phyloP scores from a whole-genome alignment of 371 early-diverging fungal genomes.

The Mortierella sp. region DNA sequence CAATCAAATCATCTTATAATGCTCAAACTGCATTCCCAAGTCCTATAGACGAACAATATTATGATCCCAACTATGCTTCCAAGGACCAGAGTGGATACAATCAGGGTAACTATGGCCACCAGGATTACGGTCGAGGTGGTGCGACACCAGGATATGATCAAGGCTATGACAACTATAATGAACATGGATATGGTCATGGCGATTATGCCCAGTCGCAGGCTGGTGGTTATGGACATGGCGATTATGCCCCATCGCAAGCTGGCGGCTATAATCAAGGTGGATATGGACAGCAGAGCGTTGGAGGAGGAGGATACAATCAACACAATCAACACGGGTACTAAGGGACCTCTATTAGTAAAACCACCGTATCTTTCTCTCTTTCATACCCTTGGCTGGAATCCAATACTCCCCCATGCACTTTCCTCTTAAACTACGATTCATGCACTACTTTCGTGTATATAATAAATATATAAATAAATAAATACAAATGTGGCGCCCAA shows the following conservation, averaged over 20 bases:
- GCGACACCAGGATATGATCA: conserved; percentile 12
- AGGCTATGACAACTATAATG: conserved; percentile 23
- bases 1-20: conserved; percentile 32
- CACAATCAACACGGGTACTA: conserved; percentile 45
- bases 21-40: conserved; percentile 30
- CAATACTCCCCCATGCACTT: not conserved
- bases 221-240: conserved; percentile 16
- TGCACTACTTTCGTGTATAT: no score
- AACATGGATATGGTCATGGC: conserved; percentile 26
- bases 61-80: conserved; percentile 51
- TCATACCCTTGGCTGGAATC: not conserved
- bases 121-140: conserved; percentile 23
- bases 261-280: conserved; percentile 34
- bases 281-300: conserved; percentile 30
- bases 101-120: conserved; percentile 18
- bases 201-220: conserved; percentile 28
- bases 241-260: conserved; percentile 28
- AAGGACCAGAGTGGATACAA: conserved; percentile 35
- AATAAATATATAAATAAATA: not conserved
- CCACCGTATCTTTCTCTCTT: not conserved
- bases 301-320: no score
- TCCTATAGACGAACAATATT: conserved; percentile 43
- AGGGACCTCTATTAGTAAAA: not conserved
- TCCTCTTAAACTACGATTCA: no score
- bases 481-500: no score